Conservation (phyloP, 768 basidiomycete genomes). For the Lyophyllum atratum region DNA sequence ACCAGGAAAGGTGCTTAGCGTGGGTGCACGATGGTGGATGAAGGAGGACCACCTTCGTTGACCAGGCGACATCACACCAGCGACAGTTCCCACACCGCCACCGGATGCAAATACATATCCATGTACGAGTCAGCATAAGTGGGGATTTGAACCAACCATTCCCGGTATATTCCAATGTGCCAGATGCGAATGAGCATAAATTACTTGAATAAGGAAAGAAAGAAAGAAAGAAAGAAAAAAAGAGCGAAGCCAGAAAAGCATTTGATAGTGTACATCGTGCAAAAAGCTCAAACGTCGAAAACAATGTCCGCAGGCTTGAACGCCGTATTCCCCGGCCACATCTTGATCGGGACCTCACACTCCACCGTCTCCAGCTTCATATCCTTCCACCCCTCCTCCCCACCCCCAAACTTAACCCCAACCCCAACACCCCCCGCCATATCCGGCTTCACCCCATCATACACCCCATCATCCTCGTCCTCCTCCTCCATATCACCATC, state of each 20-base stretch:
- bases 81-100: no score
- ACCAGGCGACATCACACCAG: no score
- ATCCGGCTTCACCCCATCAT: slow-evolving; percentile 52
- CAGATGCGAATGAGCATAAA: background rate
- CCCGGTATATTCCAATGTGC: background rate
- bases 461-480: slow-evolving; percentile 30
- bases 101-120: no score
- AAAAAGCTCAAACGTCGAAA: slow-evolving; percentile 53
- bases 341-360: slow-evolving; percentile 87
- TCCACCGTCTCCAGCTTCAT: slow-evolving; percentile 86
- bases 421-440: slow-evolving; percentile 51
- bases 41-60: no score
- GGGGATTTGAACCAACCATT: background rate
- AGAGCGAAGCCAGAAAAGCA: background rate
- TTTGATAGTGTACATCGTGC: background rate
- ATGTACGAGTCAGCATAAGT: no score
- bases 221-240: background rate
- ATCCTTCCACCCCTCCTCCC: slow-evolving; percentile 66
- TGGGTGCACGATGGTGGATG: no score
- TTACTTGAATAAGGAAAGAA: slow-evolving; percentile 4
- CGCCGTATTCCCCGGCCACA: slow-evolving; percentile 89
- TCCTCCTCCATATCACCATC: slow-evolving; percentile 57
- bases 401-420: slow-evolving; percentile 51
- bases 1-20: no score
- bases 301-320: slow-evolving; percentile 80